Conservation (phyloP, 495 filamentous ascomycete genomes). For the Bryoglossum gracile region DNA sequence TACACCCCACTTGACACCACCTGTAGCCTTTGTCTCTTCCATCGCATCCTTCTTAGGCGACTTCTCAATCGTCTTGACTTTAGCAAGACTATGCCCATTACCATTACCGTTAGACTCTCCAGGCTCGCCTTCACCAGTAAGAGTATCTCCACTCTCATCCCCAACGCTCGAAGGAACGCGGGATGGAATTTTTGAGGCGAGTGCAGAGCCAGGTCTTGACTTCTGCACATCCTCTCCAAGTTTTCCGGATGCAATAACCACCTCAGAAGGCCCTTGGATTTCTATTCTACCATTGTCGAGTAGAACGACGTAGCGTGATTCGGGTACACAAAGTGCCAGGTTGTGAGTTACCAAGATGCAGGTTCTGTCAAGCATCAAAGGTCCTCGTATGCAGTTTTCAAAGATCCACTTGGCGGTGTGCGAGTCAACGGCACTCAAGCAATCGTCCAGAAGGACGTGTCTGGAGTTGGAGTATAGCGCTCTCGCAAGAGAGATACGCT, state of each 20-base stretch:
- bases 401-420: slow-evolving; percentile 99
- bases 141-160: slow-evolving; percentile 41
- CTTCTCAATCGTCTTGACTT: slow-evolving; percentile 34
- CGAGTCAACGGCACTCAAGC: slow-evolving; percentile 96
- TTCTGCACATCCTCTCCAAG: slow-evolving; percentile 78
- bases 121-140: slow-evolving; percentile 36
- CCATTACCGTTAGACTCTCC: slow-evolving; percentile 29
- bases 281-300: slow-evolving; percentile 80
- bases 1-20: slow-evolving; percentile 79
- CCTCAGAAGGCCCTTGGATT: slow-evolving; percentile 65
- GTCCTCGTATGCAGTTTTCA: slow-evolving; percentile 81
- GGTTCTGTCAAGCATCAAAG: slow-evolving; percentile 79
- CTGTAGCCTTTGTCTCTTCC: slow-evolving; percentile 69
- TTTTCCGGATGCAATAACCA: slow-evolving; percentile 74
- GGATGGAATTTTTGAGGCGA: slow-evolving; percentile 61
- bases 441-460: slow-evolving; percentile 90
- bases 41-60: slow-evolving; percentile 43
- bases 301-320: slow-evolving; percentile 70
- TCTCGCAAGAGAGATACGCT: slow-evolving; percentile 89
- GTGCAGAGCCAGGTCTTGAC: slow-evolving; percentile 22
- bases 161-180: slow-evolving; percentile 63
- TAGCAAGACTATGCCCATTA: slow-evolving; percentile 41
- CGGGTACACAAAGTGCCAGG: slow-evolving; percentile 71
- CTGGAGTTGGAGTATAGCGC: slow-evolving; percentile 88
- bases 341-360: slow-evolving; percentile 99